Evolutionary conservation across 306 rosid genomes (phyloP), one percentile per base, ranked within the genome.

Genomic region (Corylus heterophylla): DNA sequence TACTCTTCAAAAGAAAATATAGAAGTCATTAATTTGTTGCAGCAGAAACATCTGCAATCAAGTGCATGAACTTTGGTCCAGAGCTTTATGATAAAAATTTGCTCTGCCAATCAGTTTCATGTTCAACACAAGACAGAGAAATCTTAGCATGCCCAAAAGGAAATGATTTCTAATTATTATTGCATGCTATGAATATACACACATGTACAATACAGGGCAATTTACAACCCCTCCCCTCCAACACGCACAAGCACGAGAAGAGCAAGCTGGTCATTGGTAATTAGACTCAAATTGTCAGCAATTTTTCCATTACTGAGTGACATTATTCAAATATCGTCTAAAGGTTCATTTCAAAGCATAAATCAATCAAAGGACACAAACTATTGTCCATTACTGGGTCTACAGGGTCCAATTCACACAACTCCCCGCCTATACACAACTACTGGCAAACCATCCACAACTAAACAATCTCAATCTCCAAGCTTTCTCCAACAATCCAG

Each of bases 91-190:
- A 42, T 42, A 42, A 42, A 39, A 69, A 8, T 0, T 11, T 59
- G 11, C 78, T 62, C 69, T 39, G 56, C 9, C 17, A 27, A 71
- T 67, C 51, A 81, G 68, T 14, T 79, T 73, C 64, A 74, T 64
- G 49, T 62, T 77, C 58, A 22, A 48, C 42, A 56, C 44, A 35
- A 50, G 50, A 69, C 51, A 31, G 73, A 72, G 71, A 77, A 9
- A 45, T 63, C 35, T 51, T 54, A 62, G 29, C 55, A 50, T 61
- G 39, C 18, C 18, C 56, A 61, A 52, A 71, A 61, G 27, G 18
- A 58, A 62, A 48, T 76, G 74, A n/a, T 55, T 74, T 37, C 55
- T 64, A 45, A 79, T 79, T 74, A 7, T 25, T 56, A 14, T 72
- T 76, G 47, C 71, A 80, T 4, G 67, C 29, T 11, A 61, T 18